These are phyloP conservation scores for Zoysia matrella DNA, from an alignment of 202 grass and related monocot genomes.

Conservation along the genomic window DNA sequence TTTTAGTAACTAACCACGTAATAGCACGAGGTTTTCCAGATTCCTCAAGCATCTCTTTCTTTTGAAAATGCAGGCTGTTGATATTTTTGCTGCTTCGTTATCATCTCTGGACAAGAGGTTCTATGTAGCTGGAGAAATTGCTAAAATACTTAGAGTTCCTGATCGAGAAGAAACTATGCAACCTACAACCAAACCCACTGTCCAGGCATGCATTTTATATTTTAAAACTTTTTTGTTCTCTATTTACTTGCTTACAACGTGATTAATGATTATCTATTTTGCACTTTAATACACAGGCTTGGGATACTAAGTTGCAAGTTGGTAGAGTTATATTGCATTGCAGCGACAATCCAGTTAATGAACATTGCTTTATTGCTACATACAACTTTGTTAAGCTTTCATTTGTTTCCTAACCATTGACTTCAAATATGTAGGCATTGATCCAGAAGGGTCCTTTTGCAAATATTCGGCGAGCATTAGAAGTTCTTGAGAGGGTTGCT, in stretches of 20 bases:
- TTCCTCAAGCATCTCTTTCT: too few species aligned
- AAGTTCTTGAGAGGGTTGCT: conserved; percentile 86
- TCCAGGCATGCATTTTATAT: conserved; percentile 64
- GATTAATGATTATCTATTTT: conserved; percentile 21
- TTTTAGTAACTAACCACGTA: not conserved
- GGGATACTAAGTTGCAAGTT: conserved; percentile 64
- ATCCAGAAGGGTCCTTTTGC: conserved; percentile 75
- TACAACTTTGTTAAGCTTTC: not conserved
- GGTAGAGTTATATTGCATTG: conserved; percentile 76
- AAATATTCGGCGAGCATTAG: conserved; percentile 68
- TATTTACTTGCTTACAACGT: conserved; percentile 18
- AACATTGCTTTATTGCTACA: conserved; percentile 4
- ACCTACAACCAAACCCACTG: conserved; percentile 62
- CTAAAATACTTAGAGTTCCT: conserved; percentile 24
- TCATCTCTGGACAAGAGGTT: too few species aligned
- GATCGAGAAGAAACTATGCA: conserved; percentile 50
- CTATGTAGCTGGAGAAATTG: too few species aligned
- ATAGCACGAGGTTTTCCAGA: not conserved
- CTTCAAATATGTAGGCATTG: conserved; percentile 53
- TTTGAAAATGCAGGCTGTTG: too few species aligned
- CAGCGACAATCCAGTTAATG: conserved; percentile 57
- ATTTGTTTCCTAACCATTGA: conserved; percentile 29
- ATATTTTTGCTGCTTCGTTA: too few species aligned
- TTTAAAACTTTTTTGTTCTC: conserved; percentile 18
- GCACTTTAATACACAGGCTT: conserved; percentile 52